A percentile compares a stretch with the other conserved stretches of the same genome.
Evolutionary conservation across 208 protist species (phyloP).

Genomic region (Angomonas ambiguus): DNA sequence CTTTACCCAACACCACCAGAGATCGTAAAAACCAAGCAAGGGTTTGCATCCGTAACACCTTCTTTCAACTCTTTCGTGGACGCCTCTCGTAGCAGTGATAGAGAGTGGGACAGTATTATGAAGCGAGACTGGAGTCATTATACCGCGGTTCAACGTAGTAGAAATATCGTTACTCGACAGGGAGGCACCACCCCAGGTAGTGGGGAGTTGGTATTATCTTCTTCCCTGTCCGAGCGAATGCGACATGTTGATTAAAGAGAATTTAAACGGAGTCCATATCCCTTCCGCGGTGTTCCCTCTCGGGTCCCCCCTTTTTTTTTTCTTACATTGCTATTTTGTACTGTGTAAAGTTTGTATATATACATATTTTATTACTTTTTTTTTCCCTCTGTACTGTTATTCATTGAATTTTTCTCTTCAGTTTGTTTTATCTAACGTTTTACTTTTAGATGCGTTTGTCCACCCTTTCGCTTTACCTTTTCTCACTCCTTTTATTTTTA

Average conservation of each 20-base stretch:
- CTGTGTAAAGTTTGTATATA: not conserved
- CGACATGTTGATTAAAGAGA: not conserved
- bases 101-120: not conserved
- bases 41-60: not conserved
- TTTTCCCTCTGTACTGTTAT: not conserved
- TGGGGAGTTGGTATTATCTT: not conserved
- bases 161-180: not conserved
- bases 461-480: not conserved
- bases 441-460: not conserved
- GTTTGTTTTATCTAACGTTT: not conserved
- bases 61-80: not conserved
- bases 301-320: not conserved
- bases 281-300: conserved; percentile 7
- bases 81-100: not conserved
- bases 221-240: not conserved
- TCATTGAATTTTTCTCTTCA: not conserved
- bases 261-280: too few species aligned
- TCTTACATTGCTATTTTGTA: conserved; percentile 1
- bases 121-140: not conserved
- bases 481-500: not conserved
- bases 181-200: not conserved
- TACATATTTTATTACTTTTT: not conserved
- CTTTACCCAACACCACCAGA: not conserved
- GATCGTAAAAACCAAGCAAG: not conserved
- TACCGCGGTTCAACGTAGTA: not conserved